Percentiles rank a stretch among this genome's conserved stretches.
Evolutionary conservation across 768 basidiomycete genomes (phyloP).

Genomic region (Scleroderma citrinum): DNA sequence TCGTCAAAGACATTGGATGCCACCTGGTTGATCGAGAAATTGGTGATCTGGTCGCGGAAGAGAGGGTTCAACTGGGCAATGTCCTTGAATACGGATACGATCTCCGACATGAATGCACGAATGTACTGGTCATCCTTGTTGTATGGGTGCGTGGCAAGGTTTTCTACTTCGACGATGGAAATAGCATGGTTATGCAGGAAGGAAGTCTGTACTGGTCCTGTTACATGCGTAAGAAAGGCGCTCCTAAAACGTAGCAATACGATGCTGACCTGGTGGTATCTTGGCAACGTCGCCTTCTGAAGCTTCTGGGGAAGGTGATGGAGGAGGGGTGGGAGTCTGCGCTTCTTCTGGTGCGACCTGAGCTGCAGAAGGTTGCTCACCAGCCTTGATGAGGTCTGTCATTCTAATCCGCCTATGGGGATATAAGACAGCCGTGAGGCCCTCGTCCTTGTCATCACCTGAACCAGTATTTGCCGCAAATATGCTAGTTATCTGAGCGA

Average conservation of each 20-base stretch:
- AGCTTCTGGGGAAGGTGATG: constrained; percentile 23
- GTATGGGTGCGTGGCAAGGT: constrained; percentile 75
- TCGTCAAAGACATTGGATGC: constrained; percentile 95
- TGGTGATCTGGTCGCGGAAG: constrained; percentile 97
- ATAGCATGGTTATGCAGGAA: constrained; percentile 79
- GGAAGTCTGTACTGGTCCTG: constrained; percentile 70
- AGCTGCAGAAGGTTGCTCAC: constrained; percentile 34
- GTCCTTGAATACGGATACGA: constrained; percentile 96
- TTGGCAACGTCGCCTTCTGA: constrained; percentile 19
- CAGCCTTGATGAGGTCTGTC: constrained; percentile 76
- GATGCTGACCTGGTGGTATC: constrained; percentile 17
- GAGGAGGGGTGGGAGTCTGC: constrained; percentile 43
- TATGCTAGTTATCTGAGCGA: constrained; percentile 94
- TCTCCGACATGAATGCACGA: constrained; percentile 93
- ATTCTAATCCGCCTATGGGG: constrained; percentile 89
- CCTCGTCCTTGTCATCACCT: constrained; percentile 72
- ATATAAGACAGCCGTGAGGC: constrained; percentile 91
- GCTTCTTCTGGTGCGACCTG: constrained; percentile 33
- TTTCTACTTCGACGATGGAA: constrained; percentile 85
- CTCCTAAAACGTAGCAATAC: not conserved
- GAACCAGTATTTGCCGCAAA: constrained; percentile 56
- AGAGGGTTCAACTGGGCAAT: constrained; percentile 95
- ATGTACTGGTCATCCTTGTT: constrained; percentile 93
- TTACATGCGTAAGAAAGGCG: constrained; percentile 1
- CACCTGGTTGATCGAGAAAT: constrained; percentile 90